Conservation (phyloP, 1,284 basidiomycete genomes). For the Heimioporus punctisporus region DNA sequence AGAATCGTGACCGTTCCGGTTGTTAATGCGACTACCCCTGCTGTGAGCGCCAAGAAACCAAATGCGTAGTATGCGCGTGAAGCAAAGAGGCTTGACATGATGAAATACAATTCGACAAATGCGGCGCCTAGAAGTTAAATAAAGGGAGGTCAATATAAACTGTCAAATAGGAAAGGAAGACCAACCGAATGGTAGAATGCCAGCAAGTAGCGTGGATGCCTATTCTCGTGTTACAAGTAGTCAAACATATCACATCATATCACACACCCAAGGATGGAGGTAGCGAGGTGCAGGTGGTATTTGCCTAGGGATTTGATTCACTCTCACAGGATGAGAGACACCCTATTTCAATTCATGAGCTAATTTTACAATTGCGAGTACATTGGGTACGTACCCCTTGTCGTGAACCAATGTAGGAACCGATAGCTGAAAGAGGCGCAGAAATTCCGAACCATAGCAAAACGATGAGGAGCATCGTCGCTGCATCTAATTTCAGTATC, state of each 20-base stretch:
- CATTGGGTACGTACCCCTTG: slow-evolving; percentile 68
- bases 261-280: slow-evolving; percentile 71
- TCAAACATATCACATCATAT: slow-evolving; percentile 4
- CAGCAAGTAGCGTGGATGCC: slow-evolving; percentile 82
- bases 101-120: slow-evolving; percentile 96
- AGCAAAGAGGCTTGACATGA: slow-evolving; percentile 93
- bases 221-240: slow-evolving; percentile 33
- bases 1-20: slow-evolving; percentile 91
- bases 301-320: slow-evolving; percentile 93
- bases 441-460: slow-evolving; percentile 97
- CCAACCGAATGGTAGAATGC: slow-evolving; percentile 90
- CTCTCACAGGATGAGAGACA: slow-evolving; percentile 80
- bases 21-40: slow-evolving; percentile 83
- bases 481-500: slow-evolving; percentile 35
- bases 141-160: slow-evolving; percentile 3
- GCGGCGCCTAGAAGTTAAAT: slow-evolving; percentile 66
- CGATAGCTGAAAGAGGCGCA: slow-evolving; percentile 78
- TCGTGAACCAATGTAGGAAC: slow-evolving; percentile 81
- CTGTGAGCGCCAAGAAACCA: slow-evolving; percentile 93
- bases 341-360: slow-evolving; percentile 44
- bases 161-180: slow-evolving; percentile 1
- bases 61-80: slow-evolving; percentile 96
- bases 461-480: slow-evolving; percentile 89
- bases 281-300: slow-evolving; percentile 89
- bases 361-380: slow-evolving; percentile 1